Conservation (phyloP, 257 asterid genomes). For the Marsdenia floribunda region DNA sequence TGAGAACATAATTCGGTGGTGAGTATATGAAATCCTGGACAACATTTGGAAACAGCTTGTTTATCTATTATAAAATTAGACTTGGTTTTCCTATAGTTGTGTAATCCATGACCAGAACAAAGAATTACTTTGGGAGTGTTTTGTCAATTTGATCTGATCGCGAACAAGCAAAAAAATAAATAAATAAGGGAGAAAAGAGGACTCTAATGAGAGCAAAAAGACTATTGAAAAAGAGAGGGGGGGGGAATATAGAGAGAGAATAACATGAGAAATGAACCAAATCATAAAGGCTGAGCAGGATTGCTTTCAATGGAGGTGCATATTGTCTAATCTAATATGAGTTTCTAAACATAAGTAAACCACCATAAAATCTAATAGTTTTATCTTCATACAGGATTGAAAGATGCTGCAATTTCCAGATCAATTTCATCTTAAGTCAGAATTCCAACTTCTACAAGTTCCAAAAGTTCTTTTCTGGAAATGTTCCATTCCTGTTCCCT, state of each 20-base stretch:
- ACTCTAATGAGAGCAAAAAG: not conserved
- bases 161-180: not conserved
- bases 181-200: not conserved
- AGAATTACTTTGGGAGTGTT: not conserved
- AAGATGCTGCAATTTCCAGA: constrained; percentile 49
- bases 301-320: not conserved
- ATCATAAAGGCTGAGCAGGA: not conserved
- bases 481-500: no score
- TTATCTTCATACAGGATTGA: constrained; percentile 49
- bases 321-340: no score
- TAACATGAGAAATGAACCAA: not conserved
- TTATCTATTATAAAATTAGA: not conserved
- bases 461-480: no score
- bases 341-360: not conserved
- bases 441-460: constrained; percentile 76
- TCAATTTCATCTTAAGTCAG: constrained; percentile 69
- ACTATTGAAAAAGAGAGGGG: not conserved
- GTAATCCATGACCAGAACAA: not conserved
- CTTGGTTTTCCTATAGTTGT: not conserved
- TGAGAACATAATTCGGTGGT: no score
- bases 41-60: not conserved
- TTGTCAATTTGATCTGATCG: not conserved
- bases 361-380: not conserved
- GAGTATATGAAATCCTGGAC: not conserved
- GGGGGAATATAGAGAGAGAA: not conserved